Base-by-base conservation (phyloP, 768 basidiomycete genomes). In the Rickenella mellea region DNA sequence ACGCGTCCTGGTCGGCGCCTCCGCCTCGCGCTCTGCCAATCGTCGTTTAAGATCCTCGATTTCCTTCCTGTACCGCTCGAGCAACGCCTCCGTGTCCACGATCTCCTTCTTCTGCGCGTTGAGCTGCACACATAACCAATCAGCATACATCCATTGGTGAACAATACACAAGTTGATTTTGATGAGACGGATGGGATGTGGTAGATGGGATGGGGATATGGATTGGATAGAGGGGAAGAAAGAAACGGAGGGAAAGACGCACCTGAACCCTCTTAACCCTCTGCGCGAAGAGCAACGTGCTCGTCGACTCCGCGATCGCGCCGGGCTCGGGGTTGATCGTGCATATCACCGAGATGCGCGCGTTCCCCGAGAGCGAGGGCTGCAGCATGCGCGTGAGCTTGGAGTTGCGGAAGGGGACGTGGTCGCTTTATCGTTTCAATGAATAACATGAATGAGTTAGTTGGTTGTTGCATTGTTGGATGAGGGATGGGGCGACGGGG, bases 321-420 rank as follows among this genome's bases (percentile, higher is more conserved):
- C 67, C 62, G 2, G 69, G 58, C 39, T 92, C 87, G 0, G 94
- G 91, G 53, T 93, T 94, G 56, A 98, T 76, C 0, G 94, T 98
- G 59, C 93, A 96, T 40, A 98, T 83, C 12, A 99, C 93, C 30
- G 88, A 91, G 41, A 99, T 93, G 6, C 91, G 80, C 17, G 94
- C 93, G 57, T 98, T 90, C 1, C 94, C 94, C 0, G 91, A 86
- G 1, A 99, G 70, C 0, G 92, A 97, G 1, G 94, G 92, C 59
- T 97, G 93, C 5, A 98, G 74, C 60, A 98, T 78, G 19, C 91
- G 80, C 12, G 92, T 96, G 8, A 98, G 73, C 60, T 98, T 98
- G 31, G 87, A 91, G 57, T 97, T 96, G 15, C 94, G 80, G 64
- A 83, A 98, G 2, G 93, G 93, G 11, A 98, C 81, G 56, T 97